Percentiles rank a stretch among this genome's conserved stretches.
phyloP scores from a whole-genome alignment of 768 basidiomycete species.

The Boletus subparvulus region DNA sequence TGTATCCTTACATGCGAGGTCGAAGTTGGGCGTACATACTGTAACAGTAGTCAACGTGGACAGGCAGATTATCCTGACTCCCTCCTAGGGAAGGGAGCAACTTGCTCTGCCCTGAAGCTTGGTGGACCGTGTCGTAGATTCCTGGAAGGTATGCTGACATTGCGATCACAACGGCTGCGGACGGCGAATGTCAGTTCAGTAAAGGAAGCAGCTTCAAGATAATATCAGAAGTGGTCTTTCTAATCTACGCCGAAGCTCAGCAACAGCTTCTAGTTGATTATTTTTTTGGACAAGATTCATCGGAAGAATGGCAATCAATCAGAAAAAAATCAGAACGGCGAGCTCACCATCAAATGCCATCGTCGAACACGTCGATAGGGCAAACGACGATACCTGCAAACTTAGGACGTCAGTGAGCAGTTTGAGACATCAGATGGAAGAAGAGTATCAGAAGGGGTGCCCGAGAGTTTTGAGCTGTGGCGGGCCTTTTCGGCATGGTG shows the following conservation, averaged over 20 bases:
- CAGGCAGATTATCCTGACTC: background rate
- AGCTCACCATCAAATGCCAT: slow-evolving; percentile 5
- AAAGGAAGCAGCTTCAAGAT: background rate
- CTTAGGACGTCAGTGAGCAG: background rate
- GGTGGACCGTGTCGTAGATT: background rate
- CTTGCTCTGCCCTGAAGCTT: background rate
- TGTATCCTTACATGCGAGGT: slow-evolving; percentile 5
- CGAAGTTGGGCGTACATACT: slow-evolving; percentile 4
- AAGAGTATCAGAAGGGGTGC: slow-evolving; percentile 65
- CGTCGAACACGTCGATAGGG: rapidly evolving
- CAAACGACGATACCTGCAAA: background rate
- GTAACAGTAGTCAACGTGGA: background rate
- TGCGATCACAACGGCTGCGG: background rate
- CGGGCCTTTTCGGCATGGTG: slow-evolving; percentile 85
- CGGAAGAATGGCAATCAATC: background rate
- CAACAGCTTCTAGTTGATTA: slow-evolving; percentile 90
- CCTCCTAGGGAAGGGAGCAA: background rate
- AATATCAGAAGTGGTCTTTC: slow-evolving; percentile 36
- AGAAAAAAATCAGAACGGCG: too few species aligned
- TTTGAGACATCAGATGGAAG: background rate
- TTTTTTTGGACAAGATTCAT: slow-evolving; percentile 38
- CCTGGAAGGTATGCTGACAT: too few species aligned
- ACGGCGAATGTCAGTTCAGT: background rate
- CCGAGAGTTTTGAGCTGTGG: slow-evolving; percentile 84
- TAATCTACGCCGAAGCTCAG: slow-evolving; percentile 73